Evolutionary conservation across 495 filamentous ascomycete genomes (phyloP), one percentile per base, ranked within the genome.

Genomic region (Beverwykella pulmonaria): DNA sequence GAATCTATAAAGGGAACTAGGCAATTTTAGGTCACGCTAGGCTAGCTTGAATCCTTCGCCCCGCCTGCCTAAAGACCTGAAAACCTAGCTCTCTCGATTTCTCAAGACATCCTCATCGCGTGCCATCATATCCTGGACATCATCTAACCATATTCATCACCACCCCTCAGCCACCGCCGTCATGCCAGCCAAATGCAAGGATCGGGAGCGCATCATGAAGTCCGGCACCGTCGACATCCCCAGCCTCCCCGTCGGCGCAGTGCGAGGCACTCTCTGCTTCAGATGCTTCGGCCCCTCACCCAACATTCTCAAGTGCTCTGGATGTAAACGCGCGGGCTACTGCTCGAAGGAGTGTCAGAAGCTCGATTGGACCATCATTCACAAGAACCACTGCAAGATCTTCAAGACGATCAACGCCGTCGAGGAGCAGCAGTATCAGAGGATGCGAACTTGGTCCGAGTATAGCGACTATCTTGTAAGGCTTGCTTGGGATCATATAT

Each of bases 371-470:
- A 25, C 29, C 8, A 44, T 60, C 9, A 23, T 30, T 3, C 63
- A 66, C 34, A 66, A 66, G 56, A 59, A 52, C 2, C 63, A 66
- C 1, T 66, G 63, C 32, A 66, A 66, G 49, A 39, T 66, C 25
- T 60, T 66, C n/a, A 53, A 53, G 46, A 36, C 29, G 19, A 34
- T 66, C 32, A 66, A 66, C 36, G 49, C 36, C 15, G 20, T 46
- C 4, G 63, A 66, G 32, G 63, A 66, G 34, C 20, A 66, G 48
- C 27, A 66, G 17, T 53, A 59, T 48, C 29, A 53, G 26, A 44
- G 9, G 12, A 9, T 29, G 32, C 41, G 63, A 25, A 29, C 54
- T 12, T 66, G 63, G 63, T 10, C n/a, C 12, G 29, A 59, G 26
- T 66, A 66, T 48, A 19, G 55, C 8, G 23, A 22, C 10, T 41